phyloP scores from a whole-genome alignment of 129 eudicot species.

The Kitagawia praeruptora region DNA sequence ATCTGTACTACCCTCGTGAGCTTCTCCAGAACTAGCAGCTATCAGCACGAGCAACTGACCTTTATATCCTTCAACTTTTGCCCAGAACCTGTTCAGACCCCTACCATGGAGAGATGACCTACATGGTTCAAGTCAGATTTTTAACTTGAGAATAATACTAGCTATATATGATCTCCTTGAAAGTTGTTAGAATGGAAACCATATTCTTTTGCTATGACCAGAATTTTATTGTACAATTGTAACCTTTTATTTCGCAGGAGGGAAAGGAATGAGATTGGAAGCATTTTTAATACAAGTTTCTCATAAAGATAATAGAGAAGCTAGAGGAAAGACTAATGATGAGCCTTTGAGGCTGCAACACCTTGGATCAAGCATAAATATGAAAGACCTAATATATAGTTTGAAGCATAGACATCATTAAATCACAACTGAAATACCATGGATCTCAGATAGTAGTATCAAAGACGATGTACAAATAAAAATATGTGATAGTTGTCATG shows the following conservation, averaged over 20 bases:
- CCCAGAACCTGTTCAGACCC: constrained; percentile 90
- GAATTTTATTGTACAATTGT: not conserved
- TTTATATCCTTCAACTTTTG: constrained; percentile 78
- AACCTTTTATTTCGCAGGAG: not conserved
- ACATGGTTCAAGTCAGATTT: constrained; percentile 7
- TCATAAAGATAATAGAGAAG: not conserved
- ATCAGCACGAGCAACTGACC: constrained; percentile 64
- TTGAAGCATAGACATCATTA: not conserved
- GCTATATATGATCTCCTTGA: not conserved
- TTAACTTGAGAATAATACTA: not conserved
- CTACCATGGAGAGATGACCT: constrained; percentile 88
- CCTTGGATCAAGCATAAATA: not conserved
- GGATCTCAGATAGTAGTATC: not conserved
- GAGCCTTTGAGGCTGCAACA: not conserved
- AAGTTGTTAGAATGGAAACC: not conserved
- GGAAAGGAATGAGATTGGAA: not conserved
- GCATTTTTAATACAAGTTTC: not conserved
- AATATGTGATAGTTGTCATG: not conserved
- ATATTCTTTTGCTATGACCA: not conserved
- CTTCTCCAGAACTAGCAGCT: constrained; percentile 47
- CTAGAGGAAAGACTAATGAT: no score
- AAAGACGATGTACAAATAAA: not conserved
- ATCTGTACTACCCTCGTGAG: constrained; percentile 18
- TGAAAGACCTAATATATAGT: not conserved
- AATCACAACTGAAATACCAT: not conserved